A percentile compares a stretch with the other conserved stretches of the same genome.
Conservation (phyloP, 2,329 filamentous ascomycete genomes). For the Metarhizium brunneum region DNA sequence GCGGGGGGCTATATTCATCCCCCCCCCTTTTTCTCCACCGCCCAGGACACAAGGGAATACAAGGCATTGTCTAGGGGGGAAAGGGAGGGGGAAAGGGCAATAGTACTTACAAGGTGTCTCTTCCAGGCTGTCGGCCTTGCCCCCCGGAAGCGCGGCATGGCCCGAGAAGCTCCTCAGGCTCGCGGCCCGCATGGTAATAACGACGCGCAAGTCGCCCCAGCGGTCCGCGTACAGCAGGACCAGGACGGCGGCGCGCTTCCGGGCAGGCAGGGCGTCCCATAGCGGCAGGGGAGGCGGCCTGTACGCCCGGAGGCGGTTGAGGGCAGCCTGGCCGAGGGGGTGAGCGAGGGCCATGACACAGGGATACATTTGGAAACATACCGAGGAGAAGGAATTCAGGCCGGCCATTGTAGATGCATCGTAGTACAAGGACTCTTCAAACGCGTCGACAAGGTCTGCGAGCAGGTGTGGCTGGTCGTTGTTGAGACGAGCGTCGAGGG, state of each 20-base stretch:
- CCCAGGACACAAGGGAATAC: no score
- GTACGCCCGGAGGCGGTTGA: constrained; percentile 52
- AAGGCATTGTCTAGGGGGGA: no score
- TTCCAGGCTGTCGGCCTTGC: constrained; percentile 50
- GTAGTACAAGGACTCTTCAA: constrained; percentile 42
- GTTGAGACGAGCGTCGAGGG: background rate
- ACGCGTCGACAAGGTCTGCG: background rate
- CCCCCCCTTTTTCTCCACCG: no score
- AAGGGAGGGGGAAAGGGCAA: background rate
- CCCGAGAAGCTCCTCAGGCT: constrained; percentile 63
- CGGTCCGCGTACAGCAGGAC: constrained; percentile 81
- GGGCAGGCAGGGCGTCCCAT: constrained; percentile 52
- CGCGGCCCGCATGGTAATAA: constrained; percentile 59
- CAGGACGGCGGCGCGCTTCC: constrained; percentile 74
- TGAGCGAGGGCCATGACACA: background rate
- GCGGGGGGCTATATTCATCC: no score
- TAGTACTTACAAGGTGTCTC: constrained; percentile 49
- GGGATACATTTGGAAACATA: constrained; percentile 25
- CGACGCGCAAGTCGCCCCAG: constrained; percentile 65
- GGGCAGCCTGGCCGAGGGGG: constrained; percentile 35
- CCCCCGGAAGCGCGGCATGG: constrained; percentile 79
- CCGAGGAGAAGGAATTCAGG: constrained; percentile 43
- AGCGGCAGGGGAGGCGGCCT: constrained; percentile 49
- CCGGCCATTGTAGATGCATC: constrained; percentile 48
- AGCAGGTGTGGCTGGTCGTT: constrained; percentile 1